phyloP scores from a whole-genome alignment of 306 rosid genomes.

The Acacia crassicarpa region DNA sequence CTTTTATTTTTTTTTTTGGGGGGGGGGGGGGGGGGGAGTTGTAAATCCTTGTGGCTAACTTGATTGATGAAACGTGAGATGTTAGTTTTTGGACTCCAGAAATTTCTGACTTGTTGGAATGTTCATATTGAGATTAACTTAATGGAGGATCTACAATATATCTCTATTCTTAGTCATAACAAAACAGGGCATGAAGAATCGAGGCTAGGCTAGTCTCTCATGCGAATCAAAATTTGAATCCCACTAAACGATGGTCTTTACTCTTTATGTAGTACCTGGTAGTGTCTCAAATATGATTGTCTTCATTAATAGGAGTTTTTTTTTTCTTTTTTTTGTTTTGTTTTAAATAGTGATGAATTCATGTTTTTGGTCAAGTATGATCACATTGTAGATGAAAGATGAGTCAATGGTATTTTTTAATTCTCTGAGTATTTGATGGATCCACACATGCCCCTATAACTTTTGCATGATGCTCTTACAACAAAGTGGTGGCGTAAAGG shows the following conservation, averaged over 20 bases:
- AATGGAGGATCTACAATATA: not conserved
- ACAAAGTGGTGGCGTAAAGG: constrained; percentile 40
- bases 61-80: constrained; percentile 15
- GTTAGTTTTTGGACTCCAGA: constrained; percentile 9
- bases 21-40: too few relatives aligned
- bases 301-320: not conserved
- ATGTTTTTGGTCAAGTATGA: not conserved
- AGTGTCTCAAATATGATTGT: too few relatives aligned
- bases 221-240: too few relatives aligned
- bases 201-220: too few relatives aligned
- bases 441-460: not conserved
- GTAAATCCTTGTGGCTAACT: constrained; percentile 36
- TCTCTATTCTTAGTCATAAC: not conserved
- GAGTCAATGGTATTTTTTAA: too few relatives aligned
- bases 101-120: not conserved
- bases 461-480: not conserved
- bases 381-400: too few relatives aligned
- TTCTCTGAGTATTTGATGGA: not conserved
- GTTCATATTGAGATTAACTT: constrained; percentile 1
- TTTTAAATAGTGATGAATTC: not conserved
- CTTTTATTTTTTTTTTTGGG: constrained; percentile 12
- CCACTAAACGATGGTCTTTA: too few relatives aligned
- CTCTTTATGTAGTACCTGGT: too few relatives aligned
- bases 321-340: too few relatives aligned
- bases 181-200: not conserved